A percentile compares a stretch with the other conserved stretches of the same genome.
These are phyloP conservation scores for Termitomyces titanicus DNA, from an alignment of 768 basidiomycete species.

Conservation along the genomic window DNA sequence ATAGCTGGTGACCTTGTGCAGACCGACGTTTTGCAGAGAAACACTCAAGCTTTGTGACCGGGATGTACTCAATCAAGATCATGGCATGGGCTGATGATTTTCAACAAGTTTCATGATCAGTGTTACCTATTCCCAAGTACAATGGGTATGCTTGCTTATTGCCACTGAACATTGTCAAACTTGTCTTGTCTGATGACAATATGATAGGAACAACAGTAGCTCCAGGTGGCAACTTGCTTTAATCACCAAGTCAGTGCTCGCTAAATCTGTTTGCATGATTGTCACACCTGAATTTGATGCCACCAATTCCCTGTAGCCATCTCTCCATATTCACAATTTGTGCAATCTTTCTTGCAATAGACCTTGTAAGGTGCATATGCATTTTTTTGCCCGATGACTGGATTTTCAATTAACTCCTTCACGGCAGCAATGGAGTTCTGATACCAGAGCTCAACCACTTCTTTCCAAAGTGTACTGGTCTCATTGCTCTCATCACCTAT, in stretches of 20 bases:
- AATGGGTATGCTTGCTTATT: not conserved
- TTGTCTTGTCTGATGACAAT: not conserved
- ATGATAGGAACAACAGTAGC: conserved; percentile 4
- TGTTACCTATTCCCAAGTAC: not conserved
- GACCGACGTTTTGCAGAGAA: conserved; percentile 10
- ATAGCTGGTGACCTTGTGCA: conserved; percentile 20
- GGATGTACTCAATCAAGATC: conserved; percentile 30
- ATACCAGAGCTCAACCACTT: not conserved
- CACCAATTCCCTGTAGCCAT: conserved; percentile 1
- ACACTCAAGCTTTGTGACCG: conserved; percentile 27
- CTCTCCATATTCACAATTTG: not conserved
- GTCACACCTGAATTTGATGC: not conserved
- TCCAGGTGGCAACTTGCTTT: not conserved
- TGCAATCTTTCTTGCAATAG: not conserved
- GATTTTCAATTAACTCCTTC: conserved; percentile 6
- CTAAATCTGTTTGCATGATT: not conserved
- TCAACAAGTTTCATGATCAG: not conserved
- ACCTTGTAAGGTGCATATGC: not conserved
- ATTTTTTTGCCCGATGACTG: conserved; percentile 1
- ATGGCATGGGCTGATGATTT: conserved; percentile 15
- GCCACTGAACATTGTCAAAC: not conserved
- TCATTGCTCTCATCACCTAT: conserved; percentile 8
- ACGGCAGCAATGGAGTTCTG: not conserved
- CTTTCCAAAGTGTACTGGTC: not conserved
- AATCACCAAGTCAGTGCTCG: not conserved